Evolutionary conservation across 208 protist genomes (phyloP), one percentile per base, ranked within the genome.

Genomic region (Spongospora subterranea): DNA sequence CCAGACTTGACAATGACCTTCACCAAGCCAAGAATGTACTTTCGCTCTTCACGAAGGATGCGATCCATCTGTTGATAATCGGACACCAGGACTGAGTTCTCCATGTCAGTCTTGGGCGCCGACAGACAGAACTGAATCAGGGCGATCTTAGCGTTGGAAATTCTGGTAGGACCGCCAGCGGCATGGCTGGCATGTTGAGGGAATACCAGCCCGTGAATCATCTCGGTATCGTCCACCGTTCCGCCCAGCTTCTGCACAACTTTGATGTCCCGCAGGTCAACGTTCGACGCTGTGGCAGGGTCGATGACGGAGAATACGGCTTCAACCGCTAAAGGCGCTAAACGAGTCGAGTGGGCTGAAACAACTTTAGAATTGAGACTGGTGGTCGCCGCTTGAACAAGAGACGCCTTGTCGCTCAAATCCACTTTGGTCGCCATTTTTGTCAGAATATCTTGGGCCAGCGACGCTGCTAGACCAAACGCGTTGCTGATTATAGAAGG

Each of bases 51-150:
- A 93, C 96, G 96, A 0, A 99, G 92, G 0, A 99, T 96, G 45
- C 97, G 95, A 93, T 99, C 98, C 95, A 99, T 99, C 93, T 99
- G 97, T 24, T 94, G 94, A 94, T 99, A 99, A 91, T 99, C 97
- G 29, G 91, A 96, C 92, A 99, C 97, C 17, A 98, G 95, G 45
- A 99, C 95, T 32, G 96, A 97, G 93, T 97, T 96, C 29, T 98
- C 96, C 91, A 97, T 96, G 94, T 99, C 98, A 39, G 99, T 99
- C 94, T 99, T 99, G 53, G 99, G 99, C 24, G 99, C 96, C 0
- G 97, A 99, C 6, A 99, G 94, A 92, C 97, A 97, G 94, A 99
- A 99, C 95, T 99, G 98, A 91, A 99, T 99, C 0, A 99, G 94
- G 88, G 96, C 98, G 94, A 99, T 99, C 92, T 99, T 99, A 17